phyloP scores from a whole-genome alignment of 2,329 filamentous ascomycete species.

The Penicillium hordei region DNA sequence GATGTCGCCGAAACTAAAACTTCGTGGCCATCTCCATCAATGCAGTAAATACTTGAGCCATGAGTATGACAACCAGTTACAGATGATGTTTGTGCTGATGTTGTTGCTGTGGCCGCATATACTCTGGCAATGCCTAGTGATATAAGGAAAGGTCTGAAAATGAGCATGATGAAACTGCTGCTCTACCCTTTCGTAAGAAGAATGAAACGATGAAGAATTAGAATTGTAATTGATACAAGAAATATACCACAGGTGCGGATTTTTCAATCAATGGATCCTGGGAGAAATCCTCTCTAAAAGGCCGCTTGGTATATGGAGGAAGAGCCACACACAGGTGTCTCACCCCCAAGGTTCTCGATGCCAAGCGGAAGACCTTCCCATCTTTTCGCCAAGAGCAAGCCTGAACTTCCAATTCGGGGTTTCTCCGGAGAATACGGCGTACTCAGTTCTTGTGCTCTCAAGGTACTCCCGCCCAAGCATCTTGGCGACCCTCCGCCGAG shows the following conservation, averaged over 20 bases:
- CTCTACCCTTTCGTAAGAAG: not conserved
- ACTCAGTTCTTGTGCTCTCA: slow-evolving; percentile 12
- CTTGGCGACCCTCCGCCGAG: slow-evolving; percentile 22
- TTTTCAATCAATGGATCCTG: not conserved
- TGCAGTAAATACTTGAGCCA: slow-evolving; percentile 38
- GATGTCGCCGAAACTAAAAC: slow-evolving; percentile 44
- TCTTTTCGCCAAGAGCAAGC: slow-evolving; percentile 12
- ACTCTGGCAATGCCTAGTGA: slow-evolving; percentile 16
- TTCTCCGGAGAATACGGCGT: slow-evolving; percentile 1
- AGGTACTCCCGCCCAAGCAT: slow-evolving; percentile 22
- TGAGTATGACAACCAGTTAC: slow-evolving; percentile 57
- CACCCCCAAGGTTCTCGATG: slow-evolving; percentile 24
- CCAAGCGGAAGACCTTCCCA: slow-evolving; percentile 19
- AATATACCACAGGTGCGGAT: not conserved
- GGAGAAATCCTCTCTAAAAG: not conserved
- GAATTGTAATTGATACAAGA: not conserved
- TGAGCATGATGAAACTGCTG: slow-evolving; percentile 6
- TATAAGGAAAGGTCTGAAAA: slow-evolving; percentile 11
- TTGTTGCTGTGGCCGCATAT: slow-evolving; percentile 30
- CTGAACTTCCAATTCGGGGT: not conserved
- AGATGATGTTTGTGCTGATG: slow-evolving; percentile 43
- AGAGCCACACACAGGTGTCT: slow-evolving; percentile 1
- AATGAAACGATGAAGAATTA: not conserved
- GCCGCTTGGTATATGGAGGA: not conserved
- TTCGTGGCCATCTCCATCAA: slow-evolving; percentile 37